Evolutionary conservation across 2,329 filamentous ascomycete species (phyloP).

Genomic region (Epichloe elymi): DNA sequence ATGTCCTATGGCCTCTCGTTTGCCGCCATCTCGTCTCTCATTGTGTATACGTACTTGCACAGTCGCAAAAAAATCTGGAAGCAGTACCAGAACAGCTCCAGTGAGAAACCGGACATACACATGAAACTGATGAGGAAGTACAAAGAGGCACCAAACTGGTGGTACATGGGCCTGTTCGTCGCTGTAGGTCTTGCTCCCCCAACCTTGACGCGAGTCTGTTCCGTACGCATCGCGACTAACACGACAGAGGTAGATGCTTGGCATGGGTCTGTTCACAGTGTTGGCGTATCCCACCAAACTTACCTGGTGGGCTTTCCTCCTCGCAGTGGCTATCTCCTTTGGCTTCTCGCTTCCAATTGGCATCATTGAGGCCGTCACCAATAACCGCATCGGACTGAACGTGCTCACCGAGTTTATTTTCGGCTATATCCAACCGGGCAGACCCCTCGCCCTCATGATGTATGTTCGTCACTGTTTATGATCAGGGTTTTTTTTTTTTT

Average conservation of each 20-base stretch:
- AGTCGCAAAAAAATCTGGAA: constrained; percentile 53
- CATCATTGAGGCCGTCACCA: constrained; percentile 57
- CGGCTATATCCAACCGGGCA: constrained; percentile 62
- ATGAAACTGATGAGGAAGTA: constrained; percentile 53
- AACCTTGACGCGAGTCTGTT: background rate
- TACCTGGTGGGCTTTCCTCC: constrained; percentile 58
- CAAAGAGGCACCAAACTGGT: constrained; percentile 49
- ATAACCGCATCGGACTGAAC: constrained; percentile 60
- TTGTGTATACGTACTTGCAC: constrained; percentile 56
- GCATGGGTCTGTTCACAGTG: constrained; percentile 39
- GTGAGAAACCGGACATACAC: constrained; percentile 48
- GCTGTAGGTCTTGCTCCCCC: constrained; percentile 26
- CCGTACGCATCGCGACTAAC: background rate
- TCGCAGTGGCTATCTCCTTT: constrained; percentile 51
- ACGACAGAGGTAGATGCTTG: constrained; percentile 31
- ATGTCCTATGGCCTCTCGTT: constrained; percentile 60
- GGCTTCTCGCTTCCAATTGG: constrained; percentile 53
- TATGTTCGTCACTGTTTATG: constrained; percentile 19
- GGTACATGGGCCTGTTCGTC: constrained; percentile 46
- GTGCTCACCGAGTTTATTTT: constrained; percentile 63
- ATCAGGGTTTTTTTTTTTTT: background rate
- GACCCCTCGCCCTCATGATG: constrained; percentile 62
- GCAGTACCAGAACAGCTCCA: constrained; percentile 45
- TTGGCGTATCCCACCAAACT: constrained; percentile 53
- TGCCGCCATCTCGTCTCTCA: constrained; percentile 53